Conservation (phyloP, 805 yeast species). For the Suhomyces prunicola region DNA sequence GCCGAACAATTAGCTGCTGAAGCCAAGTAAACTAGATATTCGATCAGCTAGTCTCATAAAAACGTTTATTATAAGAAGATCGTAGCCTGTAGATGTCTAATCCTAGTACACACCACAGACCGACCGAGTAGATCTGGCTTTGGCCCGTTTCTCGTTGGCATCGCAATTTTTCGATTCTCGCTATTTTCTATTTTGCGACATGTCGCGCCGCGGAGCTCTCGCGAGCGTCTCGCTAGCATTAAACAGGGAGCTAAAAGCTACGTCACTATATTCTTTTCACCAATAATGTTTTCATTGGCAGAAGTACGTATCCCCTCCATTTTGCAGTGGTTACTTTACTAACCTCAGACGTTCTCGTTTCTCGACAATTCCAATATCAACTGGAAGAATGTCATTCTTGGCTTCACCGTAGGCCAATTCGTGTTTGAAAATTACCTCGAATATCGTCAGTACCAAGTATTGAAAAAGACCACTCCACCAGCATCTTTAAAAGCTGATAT, state of each 20-base stretch:
- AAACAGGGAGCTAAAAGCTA: background rate
- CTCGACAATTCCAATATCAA: slow-evolving; percentile 68
- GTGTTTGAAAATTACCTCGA: slow-evolving; percentile 71
- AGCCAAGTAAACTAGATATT: slow-evolving; percentile 48
- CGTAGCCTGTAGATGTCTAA: background rate
- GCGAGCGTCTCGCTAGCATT: background rate
- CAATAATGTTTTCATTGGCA: slow-evolving; percentile 23
- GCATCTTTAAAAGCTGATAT: slow-evolving; percentile 63
- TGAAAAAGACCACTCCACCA: slow-evolving; percentile 59
- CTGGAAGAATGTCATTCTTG: slow-evolving; percentile 76
- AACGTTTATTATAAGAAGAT: background rate
- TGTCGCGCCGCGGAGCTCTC: background rate
- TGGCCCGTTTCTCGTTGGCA: background rate
- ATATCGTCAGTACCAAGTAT: slow-evolving; percentile 71
- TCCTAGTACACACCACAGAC: too few species aligned
- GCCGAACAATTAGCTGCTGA: slow-evolving; percentile 98
- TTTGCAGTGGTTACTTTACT: background rate
- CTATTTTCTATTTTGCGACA: background rate
- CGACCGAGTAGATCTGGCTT: too few species aligned
- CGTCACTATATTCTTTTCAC: background rate
- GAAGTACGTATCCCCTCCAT: slow-evolving; percentile 17
- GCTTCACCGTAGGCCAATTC: slow-evolving; percentile 72
- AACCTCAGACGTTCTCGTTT: slow-evolving; percentile 40
- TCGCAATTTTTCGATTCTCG: background rate
- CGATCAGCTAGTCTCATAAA: slow-evolving; percentile 2